These are phyloP conservation scores for Suillus clintonianus DNA, from an alignment of 768 basidiomycete species.

Conservation along the genomic window DNA sequence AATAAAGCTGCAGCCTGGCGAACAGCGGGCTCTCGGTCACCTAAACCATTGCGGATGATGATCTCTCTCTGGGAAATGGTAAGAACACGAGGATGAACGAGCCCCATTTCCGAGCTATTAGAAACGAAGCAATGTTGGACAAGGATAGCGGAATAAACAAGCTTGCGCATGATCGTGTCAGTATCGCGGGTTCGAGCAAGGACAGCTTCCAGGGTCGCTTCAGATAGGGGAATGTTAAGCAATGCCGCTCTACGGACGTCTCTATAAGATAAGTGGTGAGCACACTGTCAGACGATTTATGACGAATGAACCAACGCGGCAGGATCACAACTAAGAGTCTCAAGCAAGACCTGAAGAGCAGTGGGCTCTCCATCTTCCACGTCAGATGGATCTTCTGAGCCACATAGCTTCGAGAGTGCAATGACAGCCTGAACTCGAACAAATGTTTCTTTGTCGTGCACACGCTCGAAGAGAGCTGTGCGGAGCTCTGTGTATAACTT, in stretches of 20 bases:
- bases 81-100: conserved; percentile 65
- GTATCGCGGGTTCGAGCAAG: conserved; percentile 79
- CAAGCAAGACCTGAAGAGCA: conserved; percentile 63
- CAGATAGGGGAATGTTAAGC: conserved; percentile 63
- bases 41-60: conserved; percentile 79
- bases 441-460: conserved; percentile 74
- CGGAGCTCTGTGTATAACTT: conserved; percentile 70
- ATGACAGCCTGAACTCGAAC: conserved; percentile 81
- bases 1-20: conserved; percentile 71
- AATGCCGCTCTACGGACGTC: conserved; percentile 86
- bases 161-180: conserved; percentile 72
- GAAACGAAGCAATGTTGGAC: conserved; percentile 39
- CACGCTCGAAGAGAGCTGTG: conserved; percentile 63
- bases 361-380: conserved; percentile 46
- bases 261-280: conserved; percentile 37
- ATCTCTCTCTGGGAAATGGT: conserved; percentile 73
- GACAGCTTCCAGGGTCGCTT: conserved; percentile 60
- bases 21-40: conserved; percentile 80
- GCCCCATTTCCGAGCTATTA: conserved; percentile 43
- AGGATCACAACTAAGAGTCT: conserved; percentile 69
- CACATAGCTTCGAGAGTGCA: conserved; percentile 76
- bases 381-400: conserved; percentile 65
- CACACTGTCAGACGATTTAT: too few relatives aligned
- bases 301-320: conserved; percentile 51
- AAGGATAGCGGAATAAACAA: conserved; percentile 67